Percentiles rank a stretch among this genome's conserved stretches.
Conservation (phyloP, 2,329 filamentous ascomycete genomes). For the Pseudopithomyces chartarum region DNA sequence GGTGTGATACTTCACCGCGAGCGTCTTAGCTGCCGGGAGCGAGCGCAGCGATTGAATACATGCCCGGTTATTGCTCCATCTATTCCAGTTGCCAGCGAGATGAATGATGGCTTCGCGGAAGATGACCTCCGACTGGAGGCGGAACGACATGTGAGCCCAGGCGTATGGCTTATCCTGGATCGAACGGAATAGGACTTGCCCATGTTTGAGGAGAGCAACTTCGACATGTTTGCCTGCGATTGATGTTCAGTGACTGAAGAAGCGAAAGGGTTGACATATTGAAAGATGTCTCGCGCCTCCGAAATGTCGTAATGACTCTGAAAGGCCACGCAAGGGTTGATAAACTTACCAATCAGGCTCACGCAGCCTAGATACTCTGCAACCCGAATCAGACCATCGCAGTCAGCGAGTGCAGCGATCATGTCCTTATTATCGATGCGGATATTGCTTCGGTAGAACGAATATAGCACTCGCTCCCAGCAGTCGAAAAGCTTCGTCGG, state of each 20-base stretch:
- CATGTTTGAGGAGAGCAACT: conserved; percentile 53
- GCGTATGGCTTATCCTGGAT: conserved; percentile 49
- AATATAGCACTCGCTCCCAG: conserved; percentile 53
- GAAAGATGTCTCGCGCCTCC: background rate
- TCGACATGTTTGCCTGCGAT: conserved; percentile 48
- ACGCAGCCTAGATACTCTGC: conserved; percentile 54
- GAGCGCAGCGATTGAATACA: conserved; percentile 21
- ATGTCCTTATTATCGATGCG: conserved; percentile 49
- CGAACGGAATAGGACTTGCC: conserved; percentile 51
- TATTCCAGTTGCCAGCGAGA: conserved; percentile 49
- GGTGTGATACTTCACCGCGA: conserved; percentile 41
- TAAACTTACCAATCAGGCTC: conserved; percentile 39
- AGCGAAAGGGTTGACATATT: no score
- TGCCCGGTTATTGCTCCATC: conserved; percentile 9
- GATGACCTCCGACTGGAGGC: conserved; percentile 52
- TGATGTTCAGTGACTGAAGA: background rate
- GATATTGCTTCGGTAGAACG: conserved; percentile 52
- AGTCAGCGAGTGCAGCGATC: conserved; percentile 45
- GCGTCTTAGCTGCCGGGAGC: conserved; percentile 23
- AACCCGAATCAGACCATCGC: conserved; percentile 49
- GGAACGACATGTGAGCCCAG: conserved; percentile 54
- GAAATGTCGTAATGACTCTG: background rate
- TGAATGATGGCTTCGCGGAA: conserved; percentile 55
- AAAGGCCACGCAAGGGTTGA: background rate
- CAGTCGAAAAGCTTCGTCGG: conserved; percentile 35